These are phyloP conservation scores for Solanum virginianum DNA, from an alignment of 257 asterid species.

Conservation along the genomic window DNA sequence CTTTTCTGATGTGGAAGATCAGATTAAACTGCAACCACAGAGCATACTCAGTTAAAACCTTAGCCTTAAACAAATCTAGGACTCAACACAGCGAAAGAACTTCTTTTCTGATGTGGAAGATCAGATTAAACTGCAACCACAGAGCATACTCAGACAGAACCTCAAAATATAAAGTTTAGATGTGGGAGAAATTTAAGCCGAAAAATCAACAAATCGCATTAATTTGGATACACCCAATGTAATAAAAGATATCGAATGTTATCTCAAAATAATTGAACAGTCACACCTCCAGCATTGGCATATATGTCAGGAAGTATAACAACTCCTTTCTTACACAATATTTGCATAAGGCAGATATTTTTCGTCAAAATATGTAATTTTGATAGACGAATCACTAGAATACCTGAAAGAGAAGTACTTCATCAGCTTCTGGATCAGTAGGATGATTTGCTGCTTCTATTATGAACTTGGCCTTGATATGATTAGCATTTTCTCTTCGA, in stretches of 20 bases:
- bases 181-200: no score
- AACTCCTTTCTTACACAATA: constrained; percentile 65
- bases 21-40: no score
- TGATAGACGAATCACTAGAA: not conserved
- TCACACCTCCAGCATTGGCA: constrained; percentile 92
- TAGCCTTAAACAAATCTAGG: no score
- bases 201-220: no score
- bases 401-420: constrained; percentile 25
- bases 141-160: no score
- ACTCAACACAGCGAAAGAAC: no score
- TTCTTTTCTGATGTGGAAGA: no score
- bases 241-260: not conserved
- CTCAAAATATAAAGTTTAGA: no score
- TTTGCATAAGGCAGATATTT: constrained; percentile 22
- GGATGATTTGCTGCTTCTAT: constrained; percentile 97
- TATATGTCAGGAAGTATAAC: constrained; percentile 77
- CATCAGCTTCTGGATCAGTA: constrained; percentile 96
- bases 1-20: no score
- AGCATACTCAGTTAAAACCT: no score
- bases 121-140: no score
- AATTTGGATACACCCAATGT: not conserved
- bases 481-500: constrained; percentile 67
- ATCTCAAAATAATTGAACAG: constrained; percentile 96
- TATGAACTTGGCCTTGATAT: constrained; percentile 62
- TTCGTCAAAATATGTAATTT: not conserved